Percentiles rank a stretch among this genome's conserved stretches.
Conservation (phyloP, 2,329 filamentous ascomycete genomes). For the Sclerotinia sclerotiorum region DNA sequence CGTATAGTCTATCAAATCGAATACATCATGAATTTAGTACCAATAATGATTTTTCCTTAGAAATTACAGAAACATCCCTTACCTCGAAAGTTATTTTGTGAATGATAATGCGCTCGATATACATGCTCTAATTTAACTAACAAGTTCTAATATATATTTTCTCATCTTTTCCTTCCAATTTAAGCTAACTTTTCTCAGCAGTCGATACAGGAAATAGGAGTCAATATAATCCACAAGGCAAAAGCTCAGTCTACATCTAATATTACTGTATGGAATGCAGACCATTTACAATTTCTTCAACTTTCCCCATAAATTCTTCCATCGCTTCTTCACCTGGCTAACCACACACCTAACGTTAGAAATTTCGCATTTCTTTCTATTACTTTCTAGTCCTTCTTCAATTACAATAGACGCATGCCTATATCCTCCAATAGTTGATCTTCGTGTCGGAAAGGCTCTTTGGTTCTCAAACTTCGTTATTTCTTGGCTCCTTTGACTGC, state of each 20-base stretch:
- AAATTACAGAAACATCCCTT: no score
- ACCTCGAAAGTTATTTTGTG: neutral
- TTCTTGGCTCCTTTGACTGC: neutral
- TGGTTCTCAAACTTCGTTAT: neutral
- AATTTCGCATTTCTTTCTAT: neutral
- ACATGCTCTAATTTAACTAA: no score
- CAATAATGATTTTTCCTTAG: no score
- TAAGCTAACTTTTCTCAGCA: neutral
- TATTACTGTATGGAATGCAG: neutral
- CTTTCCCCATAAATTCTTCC: neutral
- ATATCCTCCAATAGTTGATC: neutral
- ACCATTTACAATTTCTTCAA: neutral
- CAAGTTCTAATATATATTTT: fast-evolving
- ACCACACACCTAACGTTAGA: neutral
- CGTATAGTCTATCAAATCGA: no score
- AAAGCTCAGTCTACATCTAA: neutral
- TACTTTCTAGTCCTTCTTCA: neutral
- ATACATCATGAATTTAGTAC: no score
- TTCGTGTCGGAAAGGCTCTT: neutral
- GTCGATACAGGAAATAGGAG: neutral
- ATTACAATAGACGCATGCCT: neutral
- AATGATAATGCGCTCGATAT: neutral
- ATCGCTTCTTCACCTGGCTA: neutral
- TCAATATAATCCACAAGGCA: no score
- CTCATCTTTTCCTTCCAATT: neutral